Evolutionary conservation across 169 alveolate genomes (phyloP), one percentile per base, ranked within the genome.

Genomic region (Miamiensis avidus): DNA sequence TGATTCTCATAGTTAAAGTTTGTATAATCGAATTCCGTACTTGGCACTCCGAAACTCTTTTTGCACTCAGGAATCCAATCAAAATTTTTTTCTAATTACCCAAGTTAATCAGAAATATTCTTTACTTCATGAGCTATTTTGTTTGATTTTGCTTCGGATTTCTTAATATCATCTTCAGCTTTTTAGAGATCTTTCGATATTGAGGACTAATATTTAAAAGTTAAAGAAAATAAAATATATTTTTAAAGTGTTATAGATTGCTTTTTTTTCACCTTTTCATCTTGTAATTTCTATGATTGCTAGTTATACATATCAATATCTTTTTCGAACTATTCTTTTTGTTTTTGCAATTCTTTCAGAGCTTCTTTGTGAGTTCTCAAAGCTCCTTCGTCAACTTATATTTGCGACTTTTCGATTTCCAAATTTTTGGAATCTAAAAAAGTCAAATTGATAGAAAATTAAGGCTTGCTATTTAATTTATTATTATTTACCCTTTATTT

Each of bases 11-110:
- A 4, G 20, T 11, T 11, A 49, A 11, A 11, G 69, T 49, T 49
- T 11, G 69, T 11, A 49, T 49, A 49, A 20, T 49, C 69, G 69
- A 49, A 49, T 11, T 49, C 69, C 20, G 69, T 49, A 11, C 69
- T 20, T 49, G 69, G 69, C 20, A 11, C 26, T 49, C 69, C 69
- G 69, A 49, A 49, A 49, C 20, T 11, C 20, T 49, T 11, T 49
- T 49, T 49, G 69, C 20, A 20, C 69, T 49, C 69, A 65, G 75
- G 81, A 73, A 91, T 87, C 95, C 97, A 89, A 74, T 94, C 87
- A 34, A 85, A 89, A n/a, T 87, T 87, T 89, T 91, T 82, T 83
- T 78, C 84, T 34, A 89, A 82, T 73, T 89, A 76, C 69, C 79
- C 28, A 1, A 49, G 29, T 29, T 49, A 11, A 11, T 76, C 85